A percentile compares a stretch with the other conserved stretches of the same genome.
These are phyloP conservation scores for Scheffersomyces ergatensis DNA, from an alignment of 805 yeast species.

Conservation along the genomic window DNA sequence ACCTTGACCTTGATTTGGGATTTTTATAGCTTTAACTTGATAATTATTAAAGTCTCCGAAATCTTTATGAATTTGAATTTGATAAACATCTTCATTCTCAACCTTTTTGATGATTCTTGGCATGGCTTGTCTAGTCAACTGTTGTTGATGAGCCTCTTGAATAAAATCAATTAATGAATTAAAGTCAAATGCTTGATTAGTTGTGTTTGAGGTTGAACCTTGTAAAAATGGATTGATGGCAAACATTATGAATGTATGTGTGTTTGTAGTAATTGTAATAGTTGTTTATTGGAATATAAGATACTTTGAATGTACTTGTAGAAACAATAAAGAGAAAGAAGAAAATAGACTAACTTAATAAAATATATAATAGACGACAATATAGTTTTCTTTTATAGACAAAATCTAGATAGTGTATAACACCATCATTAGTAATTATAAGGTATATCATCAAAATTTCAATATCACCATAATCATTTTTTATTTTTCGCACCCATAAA, in stretches of 20 bases:
- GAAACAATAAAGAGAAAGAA: too few species aligned
- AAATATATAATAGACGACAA: too few species aligned
- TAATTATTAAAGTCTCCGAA: slow-evolving; percentile 31
- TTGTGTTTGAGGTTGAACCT: background rate
- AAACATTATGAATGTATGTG: slow-evolving; percentile 37
- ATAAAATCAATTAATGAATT: slow-evolving; percentile 10
- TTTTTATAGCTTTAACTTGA: slow-evolving; percentile 24
- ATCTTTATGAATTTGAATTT: slow-evolving; percentile 34
- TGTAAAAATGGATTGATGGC: slow-evolving; percentile 7
- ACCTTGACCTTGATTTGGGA: slow-evolving; percentile 9
- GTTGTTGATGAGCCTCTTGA: slow-evolving; percentile 4
- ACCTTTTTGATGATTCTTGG: slow-evolving; percentile 28
- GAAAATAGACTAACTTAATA: too few species aligned
- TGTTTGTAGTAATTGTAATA: too few species aligned
- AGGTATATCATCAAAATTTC: too few species aligned
- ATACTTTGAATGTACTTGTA: too few species aligned
- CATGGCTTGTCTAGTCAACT: background rate
- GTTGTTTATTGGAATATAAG: too few species aligned
- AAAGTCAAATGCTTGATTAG: slow-evolving; percentile 6
- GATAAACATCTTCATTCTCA: slow-evolving; percentile 32
- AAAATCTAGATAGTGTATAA: too few species aligned
- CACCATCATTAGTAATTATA: too few species aligned
- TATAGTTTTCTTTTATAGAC: too few species aligned
- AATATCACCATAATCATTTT: too few species aligned
- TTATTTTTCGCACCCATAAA: too few species aligned